phyloP scores from a whole-genome alignment of 768 basidiomycete genomes.

The Mycena rebaudengoi region DNA sequence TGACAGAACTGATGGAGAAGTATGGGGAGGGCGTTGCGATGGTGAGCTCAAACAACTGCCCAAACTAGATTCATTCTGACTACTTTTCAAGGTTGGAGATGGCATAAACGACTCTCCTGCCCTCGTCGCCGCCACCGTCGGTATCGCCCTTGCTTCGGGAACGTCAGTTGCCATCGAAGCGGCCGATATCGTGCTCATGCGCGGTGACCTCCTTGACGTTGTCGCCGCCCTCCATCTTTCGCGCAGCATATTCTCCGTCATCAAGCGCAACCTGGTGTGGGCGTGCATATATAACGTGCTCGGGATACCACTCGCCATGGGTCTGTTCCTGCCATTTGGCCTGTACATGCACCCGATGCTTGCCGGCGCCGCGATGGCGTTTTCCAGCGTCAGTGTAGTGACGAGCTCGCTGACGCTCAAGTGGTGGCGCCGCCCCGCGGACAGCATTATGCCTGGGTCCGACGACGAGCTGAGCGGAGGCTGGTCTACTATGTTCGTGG shows the following conservation, averaged over 20 bases:
- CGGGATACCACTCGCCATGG: conserved; percentile 98
- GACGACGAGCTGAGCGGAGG: conserved; percentile 49
- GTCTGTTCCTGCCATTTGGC: conserved; percentile 90
- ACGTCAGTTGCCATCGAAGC: conserved; percentile 98
- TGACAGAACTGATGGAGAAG: conserved; percentile 81
- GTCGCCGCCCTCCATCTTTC: conserved; percentile 96
- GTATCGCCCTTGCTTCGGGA: conserved; percentile 95
- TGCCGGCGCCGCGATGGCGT: conserved; percentile 99
- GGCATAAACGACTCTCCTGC: conserved; percentile 99
- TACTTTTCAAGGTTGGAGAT: conserved; percentile 81
- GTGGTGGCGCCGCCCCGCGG: conserved; percentile 80
- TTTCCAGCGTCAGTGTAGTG: conserved; percentile 95
- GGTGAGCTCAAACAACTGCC: too few species aligned
- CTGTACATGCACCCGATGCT: conserved; percentile 97
- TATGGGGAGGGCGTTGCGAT: conserved; percentile 84
- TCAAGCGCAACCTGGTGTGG: conserved; percentile 94
- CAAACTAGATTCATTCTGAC: neutral
- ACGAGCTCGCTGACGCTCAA: conserved; percentile 86
- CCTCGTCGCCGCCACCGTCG: conserved; percentile 93
- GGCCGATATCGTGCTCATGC: conserved; percentile 98
- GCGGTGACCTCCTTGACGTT: conserved; percentile 95
- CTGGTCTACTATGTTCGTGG: conserved; percentile 58
- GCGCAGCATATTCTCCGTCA: conserved; percentile 86
- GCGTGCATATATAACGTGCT: conserved; percentile 94
- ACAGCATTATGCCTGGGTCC: conserved; percentile 76